These are phyloP conservation scores for Lichtheimia ornata DNA, from an alignment of 371 early-diverging fungal species.

Conservation along the genomic window DNA sequence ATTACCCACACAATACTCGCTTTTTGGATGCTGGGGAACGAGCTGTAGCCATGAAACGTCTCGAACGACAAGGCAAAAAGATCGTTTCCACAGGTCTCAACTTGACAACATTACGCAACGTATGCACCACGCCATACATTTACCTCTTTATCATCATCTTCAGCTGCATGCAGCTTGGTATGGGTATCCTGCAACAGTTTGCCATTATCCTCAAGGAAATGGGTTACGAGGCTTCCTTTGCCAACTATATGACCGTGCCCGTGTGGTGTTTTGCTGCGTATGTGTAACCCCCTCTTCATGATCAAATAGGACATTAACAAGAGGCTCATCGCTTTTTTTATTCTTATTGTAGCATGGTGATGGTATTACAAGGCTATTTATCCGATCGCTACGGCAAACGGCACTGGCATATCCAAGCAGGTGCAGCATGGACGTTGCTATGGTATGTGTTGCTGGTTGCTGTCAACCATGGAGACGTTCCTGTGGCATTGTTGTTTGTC, in stretches of 20 bases:
- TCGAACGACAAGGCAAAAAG: constrained; percentile 42
- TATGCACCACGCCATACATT: constrained; percentile 41
- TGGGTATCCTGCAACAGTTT: constrained; percentile 46
- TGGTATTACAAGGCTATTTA: constrained; percentile 44
- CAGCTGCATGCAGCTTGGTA: constrained; percentile 47
- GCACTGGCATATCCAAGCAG: constrained; percentile 40
- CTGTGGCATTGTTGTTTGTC: constrained; percentile 27
- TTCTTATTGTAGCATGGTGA: constrained; percentile 25
- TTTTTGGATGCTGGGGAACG: constrained; percentile 56
- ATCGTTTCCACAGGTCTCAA: constrained; percentile 20
- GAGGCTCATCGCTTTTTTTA: too few relatives aligned
- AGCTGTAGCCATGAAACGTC: constrained; percentile 47
- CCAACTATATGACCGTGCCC: constrained; percentile 49
- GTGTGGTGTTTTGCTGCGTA: constrained; percentile 43
- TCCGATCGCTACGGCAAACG: constrained; percentile 39
- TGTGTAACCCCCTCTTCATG: not conserved
- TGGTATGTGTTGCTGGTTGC: constrained; percentile 60
- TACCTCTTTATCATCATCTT: constrained; percentile 37
- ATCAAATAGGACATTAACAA: too few relatives aligned
- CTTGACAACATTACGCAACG: constrained; percentile 29
- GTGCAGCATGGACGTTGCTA: constrained; percentile 32
- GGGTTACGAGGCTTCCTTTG: constrained; percentile 34
- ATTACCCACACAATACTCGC: constrained; percentile 52
- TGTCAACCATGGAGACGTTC: constrained; percentile 42
- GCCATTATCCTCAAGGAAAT: constrained; percentile 37